These are phyloP conservation scores for Exophiala sideris DNA, from an alignment of 2,329 filamentous ascomycete species.

Conservation along the genomic window DNA sequence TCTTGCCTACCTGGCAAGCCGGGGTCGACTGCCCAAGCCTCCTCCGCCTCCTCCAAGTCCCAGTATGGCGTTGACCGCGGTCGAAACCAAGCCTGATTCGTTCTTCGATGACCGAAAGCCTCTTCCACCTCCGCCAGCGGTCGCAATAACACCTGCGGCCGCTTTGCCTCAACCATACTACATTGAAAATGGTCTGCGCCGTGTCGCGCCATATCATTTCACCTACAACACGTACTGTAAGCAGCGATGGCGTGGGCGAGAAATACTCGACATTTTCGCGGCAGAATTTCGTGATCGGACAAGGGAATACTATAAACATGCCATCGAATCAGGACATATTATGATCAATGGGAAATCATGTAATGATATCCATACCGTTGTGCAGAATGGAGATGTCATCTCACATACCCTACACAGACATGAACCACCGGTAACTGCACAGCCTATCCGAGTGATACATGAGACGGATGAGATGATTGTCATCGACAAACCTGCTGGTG, in stretches of 20 bases:
- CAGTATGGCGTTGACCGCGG: conserved; percentile 37
- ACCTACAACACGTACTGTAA: conserved; percentile 97
- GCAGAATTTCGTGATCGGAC: conserved; percentile 89
- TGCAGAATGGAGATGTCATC: conserved; percentile 76
- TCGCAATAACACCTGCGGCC: conserved; percentile 29
- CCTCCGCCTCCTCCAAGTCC: conserved; percentile 16
- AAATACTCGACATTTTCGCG: conserved; percentile 80
- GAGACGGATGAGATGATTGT: conserved; percentile 93
- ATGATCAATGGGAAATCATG: conserved; percentile 73
- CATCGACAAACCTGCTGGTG: conserved; percentile 92
- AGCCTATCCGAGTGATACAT: conserved; percentile 76
- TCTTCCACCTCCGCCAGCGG: conserved; percentile 20
- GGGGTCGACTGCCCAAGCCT: conserved; percentile 32
- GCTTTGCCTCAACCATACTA: conserved; percentile 72
- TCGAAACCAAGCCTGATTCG: conserved; percentile 19
- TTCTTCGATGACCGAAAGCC: conserved; percentile 22
- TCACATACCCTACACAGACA: conserved; percentile 93
- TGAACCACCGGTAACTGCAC: conserved; percentile 84
- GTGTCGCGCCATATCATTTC: conserved; percentile 81
- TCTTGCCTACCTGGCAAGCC: conserved; percentile 38
- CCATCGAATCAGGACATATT: conserved; percentile 77
- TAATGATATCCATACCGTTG: conserved; percentile 21
- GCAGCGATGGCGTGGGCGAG: conserved; percentile 80
- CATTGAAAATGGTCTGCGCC: conserved; percentile 76
- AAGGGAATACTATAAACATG: conserved; percentile 75